phyloP scores from a whole-genome alignment of 2,329 filamentous ascomycete genomes.

The Fusarium sp. region DNA sequence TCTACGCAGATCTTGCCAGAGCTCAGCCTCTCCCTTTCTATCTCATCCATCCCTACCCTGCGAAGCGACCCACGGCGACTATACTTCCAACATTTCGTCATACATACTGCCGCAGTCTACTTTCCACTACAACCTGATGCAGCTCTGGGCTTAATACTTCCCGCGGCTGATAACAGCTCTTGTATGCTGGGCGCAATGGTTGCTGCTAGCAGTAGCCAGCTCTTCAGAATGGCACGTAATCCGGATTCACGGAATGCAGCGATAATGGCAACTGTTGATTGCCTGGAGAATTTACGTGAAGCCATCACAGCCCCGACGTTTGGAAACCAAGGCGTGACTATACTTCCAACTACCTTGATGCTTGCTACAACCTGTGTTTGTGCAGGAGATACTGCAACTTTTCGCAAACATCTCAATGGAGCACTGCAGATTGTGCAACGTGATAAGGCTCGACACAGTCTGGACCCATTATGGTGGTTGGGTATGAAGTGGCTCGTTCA shows the following conservation, averaged over 20 bases:
- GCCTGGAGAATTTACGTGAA: neutral
- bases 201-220: conserved; percentile 12
- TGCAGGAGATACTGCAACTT: neutral
- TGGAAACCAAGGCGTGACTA: neutral
- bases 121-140: conserved; percentile 4
- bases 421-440: conserved; percentile 1
- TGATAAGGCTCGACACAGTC: neutral
- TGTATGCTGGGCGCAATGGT: conserved; percentile 15
- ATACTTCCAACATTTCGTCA: conserved; percentile 16
- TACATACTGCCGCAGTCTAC: conserved; percentile 4
- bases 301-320: neutral
- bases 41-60: neutral
- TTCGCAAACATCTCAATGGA: conserved; percentile 6
- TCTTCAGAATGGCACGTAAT: neutral
- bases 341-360: conserved; percentile 9
- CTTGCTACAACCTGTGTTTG: conserved; percentile 17
- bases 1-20: fast-evolving
- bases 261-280: conserved; percentile 3
- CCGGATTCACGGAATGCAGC: neutral
- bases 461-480: conserved; percentile 10
- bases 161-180: conserved; percentile 1
- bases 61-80: neutral
- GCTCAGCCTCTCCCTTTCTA: neutral
- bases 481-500: conserved; percentile 13
- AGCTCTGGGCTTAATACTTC: conserved; percentile 1